These are phyloP conservation scores for Huntiella omanensis DNA, from an alignment of 2,329 filamentous ascomycete species.

Conservation along the genomic window DNA sequence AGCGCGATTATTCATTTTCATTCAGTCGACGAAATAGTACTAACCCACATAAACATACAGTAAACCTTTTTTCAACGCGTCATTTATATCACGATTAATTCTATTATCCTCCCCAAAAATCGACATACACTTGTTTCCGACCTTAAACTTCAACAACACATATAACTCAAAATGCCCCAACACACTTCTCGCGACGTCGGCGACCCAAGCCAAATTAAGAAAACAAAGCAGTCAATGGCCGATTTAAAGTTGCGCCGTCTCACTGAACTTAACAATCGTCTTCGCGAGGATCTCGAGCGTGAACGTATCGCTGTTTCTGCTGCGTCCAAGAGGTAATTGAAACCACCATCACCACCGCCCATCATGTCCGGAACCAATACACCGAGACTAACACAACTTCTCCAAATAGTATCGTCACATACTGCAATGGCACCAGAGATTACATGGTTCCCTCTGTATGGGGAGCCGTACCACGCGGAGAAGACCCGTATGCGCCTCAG, in stretches of 20 bases:
- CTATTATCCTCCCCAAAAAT: not conserved
- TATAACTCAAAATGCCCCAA: constrained; percentile 34
- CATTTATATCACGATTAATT: not conserved
- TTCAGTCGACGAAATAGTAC: not conserved
- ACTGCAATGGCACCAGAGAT: constrained; percentile 94
- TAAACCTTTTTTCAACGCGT: not conserved
- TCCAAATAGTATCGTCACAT: constrained; percentile 66
- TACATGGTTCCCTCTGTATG: constrained; percentile 98
- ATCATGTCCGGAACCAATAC: not conserved
- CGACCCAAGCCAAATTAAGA: constrained; percentile 53
- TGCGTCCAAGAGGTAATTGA: constrained; percentile 61
- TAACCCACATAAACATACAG: not conserved
- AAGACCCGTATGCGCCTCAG: constrained; percentile 96
- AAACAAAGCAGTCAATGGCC: constrained; percentile 98
- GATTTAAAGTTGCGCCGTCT: constrained; percentile 91
- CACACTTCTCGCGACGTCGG: constrained; percentile 49
- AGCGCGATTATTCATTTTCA: no score
- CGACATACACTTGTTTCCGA: not conserved
- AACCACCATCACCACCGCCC: no score
- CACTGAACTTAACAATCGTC: constrained; percentile 88
- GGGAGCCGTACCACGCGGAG: constrained; percentile 83
- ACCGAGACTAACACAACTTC: constrained; percentile 2
- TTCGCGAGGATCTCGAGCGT: constrained; percentile 89
- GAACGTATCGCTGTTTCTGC: constrained; percentile 92
- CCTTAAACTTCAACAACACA: not conserved